Base-by-base conservation (phyloP, 83 land plant species). In the Picea mariana region DNA sequence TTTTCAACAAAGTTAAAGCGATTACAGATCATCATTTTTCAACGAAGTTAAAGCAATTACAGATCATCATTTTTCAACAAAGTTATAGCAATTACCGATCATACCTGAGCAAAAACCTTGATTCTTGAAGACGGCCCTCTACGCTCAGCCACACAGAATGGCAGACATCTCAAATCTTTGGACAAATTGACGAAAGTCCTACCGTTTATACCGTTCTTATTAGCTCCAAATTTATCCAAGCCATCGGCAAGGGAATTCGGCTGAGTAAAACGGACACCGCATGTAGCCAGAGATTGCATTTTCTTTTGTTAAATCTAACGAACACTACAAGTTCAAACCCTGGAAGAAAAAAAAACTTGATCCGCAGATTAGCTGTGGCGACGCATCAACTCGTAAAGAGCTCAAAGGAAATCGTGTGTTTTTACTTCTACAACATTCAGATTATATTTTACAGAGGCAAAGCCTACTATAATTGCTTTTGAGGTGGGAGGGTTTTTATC, bases 21-120 rank as follows among this genome's bases (percentile, higher is more conserved):
- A 44, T 5, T 73, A 73, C 4, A 73, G 58, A 73, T 73, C 77
- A 21, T 73, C 55, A 0, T 42, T 15, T 72, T 27, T 18, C 44
- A 73, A 21, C 23, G 8, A 73, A 44, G 23, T 5, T 20, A 73
- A n/a, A 73, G 26, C 58, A 73, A 44, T 5, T 73, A 73, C 11
- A 73, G 58, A 73, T 73, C 77, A 21, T 73, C 55, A 1, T 42
- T 15, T 72, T 27, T 18, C 44, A 73, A 21, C 23, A n/a, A 73
- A 44, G 23, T 5, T 20, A 73, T 15, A 73, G 26, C 58, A 73
- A 44, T 5, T 73, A 73, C 11, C 44, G 58, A 73, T 73, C 77
- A 21, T 73, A 31, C 77, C 77, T 73, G 58, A 73, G 77, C 47
- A 47, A 52, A 44, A 73, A 73, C 77, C 0, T 18, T 9, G 40